phyloP scores from a whole-genome alignment of 2,329 filamentous ascomycete species.

The Cordyceps farinosa region DNA sequence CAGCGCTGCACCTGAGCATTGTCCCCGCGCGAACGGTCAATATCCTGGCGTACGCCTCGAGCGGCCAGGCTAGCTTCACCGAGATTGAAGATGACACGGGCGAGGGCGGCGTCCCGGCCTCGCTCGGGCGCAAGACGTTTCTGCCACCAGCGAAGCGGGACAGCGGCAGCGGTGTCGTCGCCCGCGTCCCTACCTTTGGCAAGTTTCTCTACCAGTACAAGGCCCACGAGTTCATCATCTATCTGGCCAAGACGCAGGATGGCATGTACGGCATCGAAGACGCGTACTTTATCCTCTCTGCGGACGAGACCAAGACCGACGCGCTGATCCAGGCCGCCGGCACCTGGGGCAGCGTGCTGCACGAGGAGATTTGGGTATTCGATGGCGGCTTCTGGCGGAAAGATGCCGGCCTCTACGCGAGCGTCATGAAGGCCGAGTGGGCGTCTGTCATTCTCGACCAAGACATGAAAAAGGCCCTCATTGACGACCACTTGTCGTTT shows the following conservation, averaged over 20 bases:
- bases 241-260: slow-evolving; percentile 41
- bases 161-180: slow-evolving; percentile 37
- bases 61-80: slow-evolving; percentile 36
- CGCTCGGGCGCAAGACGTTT: slow-evolving; percentile 39
- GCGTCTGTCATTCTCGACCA: slow-evolving; percentile 64
- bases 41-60: slow-evolving; percentile 41
- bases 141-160: slow-evolving; percentile 39
- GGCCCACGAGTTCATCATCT: slow-evolving; percentile 41
- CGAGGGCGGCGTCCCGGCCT: slow-evolving; percentile 29
- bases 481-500: slow-evolving; percentile 62
- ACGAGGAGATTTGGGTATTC: slow-evolving; percentile 64
- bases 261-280: slow-evolving; percentile 25
- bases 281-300: slow-evolving; percentile 40
- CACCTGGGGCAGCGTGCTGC: slow-evolving; percentile 52
- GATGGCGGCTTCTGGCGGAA: slow-evolving; percentile 63
- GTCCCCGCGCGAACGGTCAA: slow-evolving; percentile 27
- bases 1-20: slow-evolving; percentile 11
- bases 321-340: slow-evolving; percentile 53
- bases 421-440: slow-evolving; percentile 55
- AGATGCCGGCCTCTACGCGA: slow-evolving; percentile 56
- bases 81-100: slow-evolving; percentile 27
- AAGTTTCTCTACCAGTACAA: slow-evolving; percentile 43
- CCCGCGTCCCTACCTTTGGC: slow-evolving; percentile 33
- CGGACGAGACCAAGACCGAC: slow-evolving; percentile 37
- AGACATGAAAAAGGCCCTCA: slow-evolving; percentile 60